phyloP scores from a whole-genome alignment of 495 filamentous ascomycete species.

The Zalerion maritima region DNA sequence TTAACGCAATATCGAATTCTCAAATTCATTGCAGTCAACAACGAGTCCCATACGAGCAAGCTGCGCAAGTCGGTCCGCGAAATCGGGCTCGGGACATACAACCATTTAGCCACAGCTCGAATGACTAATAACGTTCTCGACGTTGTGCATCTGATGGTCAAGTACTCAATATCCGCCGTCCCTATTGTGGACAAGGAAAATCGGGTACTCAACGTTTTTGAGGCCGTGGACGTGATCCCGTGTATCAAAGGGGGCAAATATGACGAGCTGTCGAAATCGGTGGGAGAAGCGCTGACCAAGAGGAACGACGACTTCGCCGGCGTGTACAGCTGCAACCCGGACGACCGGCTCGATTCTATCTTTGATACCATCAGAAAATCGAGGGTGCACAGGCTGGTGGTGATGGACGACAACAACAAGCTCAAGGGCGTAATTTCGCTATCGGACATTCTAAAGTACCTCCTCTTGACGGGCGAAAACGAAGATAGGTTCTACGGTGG shows the following conservation, averaged over 20 bases:
- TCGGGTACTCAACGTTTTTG: conserved; percentile 86
- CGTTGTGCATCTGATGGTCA: conserved; percentile 88
- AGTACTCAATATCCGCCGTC: conserved; percentile 84
- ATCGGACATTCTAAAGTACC: conserved; percentile 92
- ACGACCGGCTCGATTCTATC: conserved; percentile 86
- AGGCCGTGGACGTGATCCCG: conserved; percentile 92
- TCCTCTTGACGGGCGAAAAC: conserved; percentile 72
- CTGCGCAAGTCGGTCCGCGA: conserved; percentile 78
- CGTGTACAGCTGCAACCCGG: conserved; percentile 87
- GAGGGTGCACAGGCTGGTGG: conserved; percentile 79
- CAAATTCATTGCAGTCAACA: conserved; percentile 92
- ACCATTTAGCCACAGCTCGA: conserved; percentile 59
- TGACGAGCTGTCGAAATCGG: conserved; percentile 72
- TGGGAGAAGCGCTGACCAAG: conserved; percentile 81
- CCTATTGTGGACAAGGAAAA: conserved; percentile 78
- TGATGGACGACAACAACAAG: conserved; percentile 76
- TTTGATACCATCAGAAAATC: conserved; percentile 95
- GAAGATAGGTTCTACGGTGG: conserved; percentile 25
- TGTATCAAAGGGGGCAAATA: conserved; percentile 89
- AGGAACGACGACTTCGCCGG: conserved; percentile 85
- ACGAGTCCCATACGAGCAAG: conserved; percentile 79
- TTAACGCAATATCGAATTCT: conserved; percentile 96
- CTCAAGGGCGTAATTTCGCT: conserved; percentile 84
- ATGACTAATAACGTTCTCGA: conserved; percentile 94
- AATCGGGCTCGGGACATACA: conserved; percentile 75